Evolutionary conservation across 257 asterid genomes (phyloP).

Genomic region (Solanum virginianum): DNA sequence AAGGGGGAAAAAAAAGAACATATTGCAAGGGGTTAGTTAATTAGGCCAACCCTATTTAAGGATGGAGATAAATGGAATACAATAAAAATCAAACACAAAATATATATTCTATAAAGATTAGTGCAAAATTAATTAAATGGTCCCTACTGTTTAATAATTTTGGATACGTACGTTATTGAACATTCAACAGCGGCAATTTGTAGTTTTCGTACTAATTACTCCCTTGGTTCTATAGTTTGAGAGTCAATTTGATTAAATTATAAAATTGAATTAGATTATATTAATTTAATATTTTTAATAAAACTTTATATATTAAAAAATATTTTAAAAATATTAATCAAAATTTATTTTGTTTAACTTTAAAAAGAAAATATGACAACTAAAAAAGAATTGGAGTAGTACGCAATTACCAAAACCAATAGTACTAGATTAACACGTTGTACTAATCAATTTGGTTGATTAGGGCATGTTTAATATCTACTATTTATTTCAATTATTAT

Average conservation of each 20-base stretch:
- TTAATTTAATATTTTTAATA: too few species aligned
- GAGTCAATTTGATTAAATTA: too few species aligned
- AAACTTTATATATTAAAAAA: too few species aligned
- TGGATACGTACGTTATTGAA: background rate
- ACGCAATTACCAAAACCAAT: background rate
- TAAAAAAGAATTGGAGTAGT: background rate
- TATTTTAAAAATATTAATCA: too few species aligned
- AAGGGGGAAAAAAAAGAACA: accelerated
- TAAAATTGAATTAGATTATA: too few species aligned
- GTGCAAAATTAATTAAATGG: background rate
- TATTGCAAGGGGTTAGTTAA: background rate
- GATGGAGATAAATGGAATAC: background rate
- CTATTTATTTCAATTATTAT: too few species aligned
- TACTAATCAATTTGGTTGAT: background rate
- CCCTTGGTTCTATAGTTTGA: too few species aligned
- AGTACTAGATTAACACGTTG: background rate
- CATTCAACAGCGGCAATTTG: background rate
- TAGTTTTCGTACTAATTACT: background rate
- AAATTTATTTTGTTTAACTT: too few species aligned
- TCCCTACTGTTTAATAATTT: background rate
- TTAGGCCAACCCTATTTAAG: background rate
- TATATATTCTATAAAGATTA: background rate
- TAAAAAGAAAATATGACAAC: too few species aligned
- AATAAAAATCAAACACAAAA: background rate
- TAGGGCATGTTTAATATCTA: background rate